Evolutionary conservation across 768 basidiomycete genomes (phyloP).

Genomic region (Plicaturopsis crispa): DNA sequence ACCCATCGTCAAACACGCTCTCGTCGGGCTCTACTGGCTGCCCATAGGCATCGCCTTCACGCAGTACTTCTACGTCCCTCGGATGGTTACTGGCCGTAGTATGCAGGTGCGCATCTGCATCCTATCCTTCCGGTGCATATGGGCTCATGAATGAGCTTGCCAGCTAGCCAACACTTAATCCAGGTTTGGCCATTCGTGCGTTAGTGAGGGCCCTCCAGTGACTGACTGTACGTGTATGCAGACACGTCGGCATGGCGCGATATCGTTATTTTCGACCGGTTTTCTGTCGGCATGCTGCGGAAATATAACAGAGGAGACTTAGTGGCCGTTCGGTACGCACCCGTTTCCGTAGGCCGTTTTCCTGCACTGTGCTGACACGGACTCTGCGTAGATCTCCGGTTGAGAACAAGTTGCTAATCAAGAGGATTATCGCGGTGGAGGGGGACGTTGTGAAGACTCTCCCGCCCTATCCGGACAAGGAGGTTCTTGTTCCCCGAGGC

Average conservation of each 20-base stretch:
- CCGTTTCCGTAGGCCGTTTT: background rate
- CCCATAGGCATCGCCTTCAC: constrained; percentile 43
- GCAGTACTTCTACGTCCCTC: constrained; percentile 43
- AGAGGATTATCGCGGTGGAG: constrained; percentile 57
- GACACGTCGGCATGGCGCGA: constrained; percentile 54
- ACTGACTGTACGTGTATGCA: no score
- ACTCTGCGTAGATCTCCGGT: constrained; percentile 45
- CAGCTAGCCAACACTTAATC: constrained; percentile 68
- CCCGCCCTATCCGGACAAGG: constrained; percentile 54
- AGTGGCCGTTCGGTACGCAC: constrained; percentile 48
- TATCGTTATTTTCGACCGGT: constrained; percentile 54
- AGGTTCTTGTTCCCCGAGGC: constrained; percentile 49
- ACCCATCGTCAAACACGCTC: background rate
- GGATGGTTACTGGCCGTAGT: constrained; percentile 52
- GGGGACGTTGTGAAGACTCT: constrained; percentile 60
- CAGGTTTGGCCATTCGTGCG: no score
- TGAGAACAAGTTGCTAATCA: constrained; percentile 48
- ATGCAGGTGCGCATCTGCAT: constrained; percentile 55
- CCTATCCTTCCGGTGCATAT: background rate
- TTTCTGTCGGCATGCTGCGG: constrained; percentile 27
- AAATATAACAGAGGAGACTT: constrained; percentile 51
- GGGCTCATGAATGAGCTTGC: constrained; percentile 10
- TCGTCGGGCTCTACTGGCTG: constrained; percentile 11
- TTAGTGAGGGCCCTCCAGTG: no score
- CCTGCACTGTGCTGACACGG: background rate